Evolutionary conservation across 1,284 basidiomycete species (phyloP), one percentile per base, ranked within the genome.

Genomic region (Boletus mariae): DNA sequence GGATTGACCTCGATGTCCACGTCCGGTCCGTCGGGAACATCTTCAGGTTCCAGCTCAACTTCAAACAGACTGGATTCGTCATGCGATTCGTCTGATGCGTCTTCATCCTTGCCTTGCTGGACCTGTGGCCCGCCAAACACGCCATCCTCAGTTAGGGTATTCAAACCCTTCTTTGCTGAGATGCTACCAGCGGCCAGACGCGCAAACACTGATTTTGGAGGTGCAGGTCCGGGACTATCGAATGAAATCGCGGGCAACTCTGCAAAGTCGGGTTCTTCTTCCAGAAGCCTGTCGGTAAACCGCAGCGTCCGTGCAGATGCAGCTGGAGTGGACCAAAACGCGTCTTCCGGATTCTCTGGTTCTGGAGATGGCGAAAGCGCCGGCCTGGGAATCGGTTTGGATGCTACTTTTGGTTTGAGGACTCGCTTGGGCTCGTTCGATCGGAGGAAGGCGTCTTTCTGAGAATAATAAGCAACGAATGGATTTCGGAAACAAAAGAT

Each of bases 301-400:
- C 76, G 78, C 8, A 87, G 71, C 0, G 78, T 80, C 38, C 82
- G 80, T 11, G 75, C 77, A 2, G 79, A 71, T 3, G 77, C 73
- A 13, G 75, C 78, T 2, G 84, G 80, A 0, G 84, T 82, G 37
- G 73, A 78, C 82, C 83, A 84, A 64, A 84, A 83, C 37, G 73
- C 72, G 17, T 81, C 78, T 61, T 85, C 83, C 29, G 71, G 71
- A 6, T 58, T 57, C 47, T 75, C 73, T 4, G 66, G 54, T 53
- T 49, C 65, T 32, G 61, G 57, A 12, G 56, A 62, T 11, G 64
- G 64, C 0, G 63, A 61, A 5, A 51, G 31, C 1, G 54, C 35
- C 5, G 23, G 44, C 40, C 53, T 57, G 2, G 41, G 34, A 43
- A 49, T 25, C 32, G 43, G 47, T n/a, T 60, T 64, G 13, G 49